Base-by-base conservation (phyloP, 2,329 filamentous ascomycete species). In the Apiospora aurea region DNA sequence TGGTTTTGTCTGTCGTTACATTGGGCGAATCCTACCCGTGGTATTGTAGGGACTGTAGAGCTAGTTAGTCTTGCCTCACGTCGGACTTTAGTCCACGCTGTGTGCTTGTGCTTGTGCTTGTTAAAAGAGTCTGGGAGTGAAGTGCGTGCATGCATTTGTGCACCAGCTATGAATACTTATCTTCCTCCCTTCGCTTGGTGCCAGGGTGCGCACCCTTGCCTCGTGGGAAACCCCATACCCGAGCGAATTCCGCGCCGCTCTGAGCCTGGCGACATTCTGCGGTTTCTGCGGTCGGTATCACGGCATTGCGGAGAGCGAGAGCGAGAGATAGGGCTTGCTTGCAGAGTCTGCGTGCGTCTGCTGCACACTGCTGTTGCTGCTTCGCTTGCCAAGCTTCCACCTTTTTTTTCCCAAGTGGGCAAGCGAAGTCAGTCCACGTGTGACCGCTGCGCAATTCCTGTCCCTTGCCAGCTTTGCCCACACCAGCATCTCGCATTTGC, bases 1-100 rank as follows among this genome's bases (percentile, higher is more conserved):
- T 38, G 6, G 34, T 38, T 38, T 18, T 64, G 18, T 64, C 57
- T 34, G 57, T 64, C 57, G 57, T 64, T 64, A n/a, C 57, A 64
- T 64, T n/a, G 57, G 34, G 57, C 57, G 34, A 64, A 41, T 41
- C 21, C 53, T n/a, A n/a, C 3, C 57, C 57, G 34, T 14, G 2
- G 53, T 61, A 2, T 38, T 38, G 5, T 8, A 3, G 34, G 34
- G 5, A 38, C 34, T 38, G 34, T 38, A 38, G 34, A 38, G 34
- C 34, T 38, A 38, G 34, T 38, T 38, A 38, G 34, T 5, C 34
- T 38, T 6, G 49, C 34, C 5, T 5, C 1, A 38, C 34, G 34
- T 5, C 34, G 5, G 34, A 38, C 34, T 8, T 38, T 8, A 38
- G 34, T 38, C 34, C 34, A 10, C n/a, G 57, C 57, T 38, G 29